Base-by-base conservation (phyloP, 2,329 filamentous ascomycete genomes). In the Venturia aucupariae region DNA sequence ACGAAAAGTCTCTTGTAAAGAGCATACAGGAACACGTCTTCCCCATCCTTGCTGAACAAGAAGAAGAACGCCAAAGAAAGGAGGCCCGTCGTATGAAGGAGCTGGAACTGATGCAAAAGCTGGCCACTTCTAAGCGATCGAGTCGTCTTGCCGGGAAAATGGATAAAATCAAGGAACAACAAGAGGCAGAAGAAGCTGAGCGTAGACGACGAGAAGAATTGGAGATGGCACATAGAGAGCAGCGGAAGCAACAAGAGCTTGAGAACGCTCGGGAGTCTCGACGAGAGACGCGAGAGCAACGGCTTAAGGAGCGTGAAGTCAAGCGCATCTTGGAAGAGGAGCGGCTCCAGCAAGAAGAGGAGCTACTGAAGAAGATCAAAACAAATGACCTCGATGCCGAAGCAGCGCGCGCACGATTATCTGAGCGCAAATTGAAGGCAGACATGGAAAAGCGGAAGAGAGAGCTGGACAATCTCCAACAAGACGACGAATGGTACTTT, bases 81-180 rank as follows among this genome's bases (percentile, higher is more conserved):
- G 79, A 81, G 78, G 85, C 77, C 82, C 90, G 79, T 80, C 88
- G 88, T 69, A 85, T 95, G 72, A 90, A 87, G 67, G 93, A 97
- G 71, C 76, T 96, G 27, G 80, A 91, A 62, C 91, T 86, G 69
- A 76, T 96, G 68, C 88, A 93, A 69, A 93, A 94, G 73, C 83
- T 97, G 77, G 91, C 91, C n/a, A 90, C 88, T 65, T 93, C 94
- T 4, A 99, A 99, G 77, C 83, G 94, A 67, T 99, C 94, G 0
- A 96, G 90, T 71, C 86, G 94, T 67, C 85, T 99, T 68, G 92
- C 93, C 22, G 84, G 84, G 68, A 95, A 91, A 72, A 79, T 86
- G 41, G 92, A 97, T 72, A 88, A 86, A 68, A 89, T 92, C 71
- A 87, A 85, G 69, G 81, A 88, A 66, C 86, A 93, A 59, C 86